These are phyloP conservation scores for Cladosporium sphaerospermum DNA, from an alignment of 2,329 filamentous ascomycete genomes.

Conservation along the genomic window DNA sequence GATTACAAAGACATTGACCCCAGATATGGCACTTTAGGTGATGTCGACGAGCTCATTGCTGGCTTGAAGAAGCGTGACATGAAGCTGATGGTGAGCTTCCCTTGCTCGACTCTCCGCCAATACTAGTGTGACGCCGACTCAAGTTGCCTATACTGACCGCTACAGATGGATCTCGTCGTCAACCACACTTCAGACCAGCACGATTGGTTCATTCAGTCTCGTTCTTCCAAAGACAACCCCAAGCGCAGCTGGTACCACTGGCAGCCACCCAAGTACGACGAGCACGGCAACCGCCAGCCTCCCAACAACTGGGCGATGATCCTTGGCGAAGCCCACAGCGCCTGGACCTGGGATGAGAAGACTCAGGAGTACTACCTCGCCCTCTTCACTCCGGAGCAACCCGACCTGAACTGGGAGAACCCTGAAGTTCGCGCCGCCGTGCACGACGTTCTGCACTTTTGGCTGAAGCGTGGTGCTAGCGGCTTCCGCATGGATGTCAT, in stretches of 20 bases:
- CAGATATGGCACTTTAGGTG: slow-evolving; percentile 40
- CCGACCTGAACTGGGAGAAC: slow-evolving; percentile 46
- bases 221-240: slow-evolving; percentile 43
- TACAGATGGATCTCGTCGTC: slow-evolving; percentile 17
- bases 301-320: slow-evolving; percentile 50
- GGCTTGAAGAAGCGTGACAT: slow-evolving; percentile 40
- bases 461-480: slow-evolving; percentile 42
- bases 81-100: slow-evolving; percentile 36
- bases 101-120: not conserved
- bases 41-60: slow-evolving; percentile 40
- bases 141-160: not conserved
- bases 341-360: slow-evolving; percentile 42
- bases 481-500: slow-evolving; percentile 46
- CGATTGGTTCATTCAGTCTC: slow-evolving; percentile 52
- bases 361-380: slow-evolving; percentile 43
- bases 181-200: slow-evolving; percentile 40
- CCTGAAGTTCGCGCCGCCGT: slow-evolving; percentile 39
- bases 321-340: slow-evolving; percentile 34
- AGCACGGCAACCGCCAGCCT: slow-evolving; percentile 48
- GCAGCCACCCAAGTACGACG: slow-evolving; percentile 51
- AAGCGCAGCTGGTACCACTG: slow-evolving; percentile 63
- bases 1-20: slow-evolving; percentile 44
- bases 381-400: slow-evolving; percentile 42
- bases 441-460: slow-evolving; percentile 43
- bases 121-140: too few relatives aligned